These are phyloP conservation scores for Globisporangium heterothallicum DNA, from an alignment of 352 stramenopile species.

Conservation along the genomic window DNA sequence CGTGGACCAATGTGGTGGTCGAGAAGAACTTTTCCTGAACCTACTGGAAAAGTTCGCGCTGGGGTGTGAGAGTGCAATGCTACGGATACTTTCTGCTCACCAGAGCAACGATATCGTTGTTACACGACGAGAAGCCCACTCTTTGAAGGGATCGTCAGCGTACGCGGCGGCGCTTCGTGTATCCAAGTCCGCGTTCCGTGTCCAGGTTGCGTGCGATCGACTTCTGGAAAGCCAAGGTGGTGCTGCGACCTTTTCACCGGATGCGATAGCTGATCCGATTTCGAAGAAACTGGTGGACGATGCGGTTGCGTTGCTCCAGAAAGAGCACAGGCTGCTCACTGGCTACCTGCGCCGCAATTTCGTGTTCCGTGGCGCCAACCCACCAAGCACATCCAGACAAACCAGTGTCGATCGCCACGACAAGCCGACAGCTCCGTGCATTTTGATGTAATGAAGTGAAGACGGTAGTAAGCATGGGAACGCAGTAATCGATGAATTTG, in stretches of 20 bases:
- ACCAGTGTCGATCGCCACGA: conserved; percentile 15
- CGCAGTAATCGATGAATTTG: too few species aligned
- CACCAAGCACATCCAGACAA: conserved; percentile 6
- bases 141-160: conserved; percentile 73
- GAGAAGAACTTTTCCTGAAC: conserved; percentile 74
- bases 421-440: conserved; percentile 8
- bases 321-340: conserved; percentile 58
- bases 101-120: conserved; percentile 37
- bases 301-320: conserved; percentile 38
- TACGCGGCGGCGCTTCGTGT: conserved; percentile 74
- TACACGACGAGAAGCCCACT: conserved; percentile 67
- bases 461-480: too few species aligned
- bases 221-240: conserved; percentile 37
- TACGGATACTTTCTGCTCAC: conserved; percentile 43
- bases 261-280: conserved; percentile 10
- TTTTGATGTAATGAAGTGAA: conserved; percentile 19
- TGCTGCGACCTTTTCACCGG: conserved; percentile 17
- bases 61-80: conserved; percentile 56
- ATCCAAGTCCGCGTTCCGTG: conserved; percentile 76
- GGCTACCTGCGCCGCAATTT: conserved; percentile 83
- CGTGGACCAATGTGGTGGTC: conserved; percentile 71
- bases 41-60: conserved; percentile 74
- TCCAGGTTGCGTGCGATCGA: conserved; percentile 71
- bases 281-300: conserved; percentile 35
- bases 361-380: conserved; percentile 36